Evolutionary conservation across 352 stramenopile genomes (phyloP), one percentile per base, ranked within the genome.

Genomic region (Phytophthora pinifolia): DNA sequence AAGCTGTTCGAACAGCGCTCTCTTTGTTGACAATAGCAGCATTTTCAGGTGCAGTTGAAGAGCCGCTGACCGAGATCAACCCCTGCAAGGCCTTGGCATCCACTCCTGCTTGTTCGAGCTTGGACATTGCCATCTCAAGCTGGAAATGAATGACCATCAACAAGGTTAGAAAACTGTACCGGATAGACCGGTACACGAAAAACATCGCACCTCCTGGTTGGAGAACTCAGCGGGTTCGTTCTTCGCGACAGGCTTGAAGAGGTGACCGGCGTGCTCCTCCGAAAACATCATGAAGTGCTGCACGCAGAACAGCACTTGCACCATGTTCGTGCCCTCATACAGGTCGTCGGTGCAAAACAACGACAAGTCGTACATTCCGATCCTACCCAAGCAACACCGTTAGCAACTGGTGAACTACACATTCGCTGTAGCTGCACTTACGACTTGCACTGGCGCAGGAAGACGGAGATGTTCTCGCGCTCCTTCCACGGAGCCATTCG

Each of bases 241-340:
- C 27, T 72, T 59, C 9, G 41, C 47, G 17, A 84, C 59, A 3
- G 71, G 65, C 25, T 85, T 76, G 47, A 86, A 79, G 10, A 66
- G 54, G 33, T 83, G 64, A 3, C 47, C 59, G 6, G 64, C 80
- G 27, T 72, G 60, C 15, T 83, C 72, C 4, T 81, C 56, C 0
- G 79, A 83, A 37, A 91, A 85, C 12, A 72, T 69, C 65, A 82
- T 88, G 22, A 89, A 89, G 54, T 90, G 78, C 51, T 94, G 79
- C 7, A 90, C 46, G 38, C 79, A 82, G 51, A 90, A 94, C 4
- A 92, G 55, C 20, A 92, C 76, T 60, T 90, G 80, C 3, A 94
- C 79, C 79, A 94, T 89, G 46, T 94, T 89, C 34, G 77, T 91
- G 47, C 83, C 83, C 51, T 92, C 81, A 54, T 92, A 93, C 31